Conservation (phyloP, 2,329 filamentous ascomycete genomes). For the Ascochyta clinopodiicola region DNA sequence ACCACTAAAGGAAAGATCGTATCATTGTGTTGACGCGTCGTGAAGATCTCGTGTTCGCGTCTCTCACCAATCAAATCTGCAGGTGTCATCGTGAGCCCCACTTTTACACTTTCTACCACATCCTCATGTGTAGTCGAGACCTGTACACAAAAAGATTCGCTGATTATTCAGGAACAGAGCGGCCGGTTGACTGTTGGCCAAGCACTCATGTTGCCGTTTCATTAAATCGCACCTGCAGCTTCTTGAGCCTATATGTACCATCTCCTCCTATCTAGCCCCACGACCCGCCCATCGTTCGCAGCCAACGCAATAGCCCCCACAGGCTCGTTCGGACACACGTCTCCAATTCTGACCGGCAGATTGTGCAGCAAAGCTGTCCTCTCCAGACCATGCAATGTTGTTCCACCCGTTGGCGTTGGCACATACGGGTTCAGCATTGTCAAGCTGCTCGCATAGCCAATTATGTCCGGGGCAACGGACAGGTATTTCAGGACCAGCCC, state of each 20-base stretch:
- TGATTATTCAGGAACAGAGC: too few species aligned
- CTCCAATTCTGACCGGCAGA: constrained; percentile 34
- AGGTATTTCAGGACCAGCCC: constrained; percentile 37
- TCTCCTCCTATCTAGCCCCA: constrained; percentile 28
- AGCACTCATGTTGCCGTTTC: too few species aligned
- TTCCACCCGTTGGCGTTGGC: constrained; percentile 31
- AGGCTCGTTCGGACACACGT: constrained; percentile 36
- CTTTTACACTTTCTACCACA: too few species aligned
- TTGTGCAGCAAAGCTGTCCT: constrained; percentile 32
- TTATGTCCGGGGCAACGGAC: constrained; percentile 37
- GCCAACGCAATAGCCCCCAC: constrained; percentile 39
- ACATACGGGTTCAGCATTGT: constrained; percentile 37
- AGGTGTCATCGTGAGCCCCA: background rate
- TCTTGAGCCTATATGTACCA: constrained; percentile 25
- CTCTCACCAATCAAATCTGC: constrained; percentile 6
- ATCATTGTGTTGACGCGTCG: constrained; percentile 1
- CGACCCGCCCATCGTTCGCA: constrained; percentile 25
- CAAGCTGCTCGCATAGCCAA: constrained; percentile 34
- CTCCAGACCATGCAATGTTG: constrained; percentile 36
- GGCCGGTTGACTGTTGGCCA: too few species aligned
- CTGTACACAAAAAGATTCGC: too few species aligned
- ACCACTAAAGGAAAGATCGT: too few species aligned
- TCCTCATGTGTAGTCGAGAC: too few species aligned
- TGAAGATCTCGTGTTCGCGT: constrained; percentile 1
- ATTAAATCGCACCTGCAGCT: too few species aligned